Evolutionary conservation across 2,329 filamentous ascomycete genomes (phyloP), one percentile per base, ranked within the genome.

Genomic region (Phoma sp.): DNA sequence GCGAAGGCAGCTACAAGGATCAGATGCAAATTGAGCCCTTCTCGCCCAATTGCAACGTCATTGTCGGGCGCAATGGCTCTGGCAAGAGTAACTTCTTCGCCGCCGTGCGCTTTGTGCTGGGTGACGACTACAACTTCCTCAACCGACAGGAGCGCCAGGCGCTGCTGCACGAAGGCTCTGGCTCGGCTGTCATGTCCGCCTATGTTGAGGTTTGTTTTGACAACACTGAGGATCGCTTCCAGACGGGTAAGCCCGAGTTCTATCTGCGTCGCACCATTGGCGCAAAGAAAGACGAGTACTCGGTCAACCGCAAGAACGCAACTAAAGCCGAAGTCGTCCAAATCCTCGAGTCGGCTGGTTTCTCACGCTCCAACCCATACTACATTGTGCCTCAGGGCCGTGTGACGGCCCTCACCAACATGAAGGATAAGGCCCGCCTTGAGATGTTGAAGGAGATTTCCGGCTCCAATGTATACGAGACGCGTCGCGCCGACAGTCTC

Each of bases 11-110:
- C 84, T 99, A 99, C 86, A 99, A 99, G 83, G 93, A 99, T 73
- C 96, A 99, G 77, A 98, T 92, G 47, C 91, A 97, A 75, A 97
- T 98, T 74, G 95, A 99, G 74, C 93, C 93, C 57, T 99, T 99
- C 78, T 98, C 93, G 39, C 89, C 93, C 47, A 96, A 96, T 70
- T 95, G 93, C 70, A 99, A 99, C 80, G 93, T 99, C 65, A 96
- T 99, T 69, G 95, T 99, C 70, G 95, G 95, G 65, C 93, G 95
- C 80, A 99, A 99, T 87, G 95, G 95, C 64, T 98, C 95, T 2
- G 95, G 95, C 71, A 99, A 99, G 83, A 97, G 92, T 76, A 99
- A 99, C 79, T 99, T 99, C 85, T 99, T 99, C 78, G 93, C 95
- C 46, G 95, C 95, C 39, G 97, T 99, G 77, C 92, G 95, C 54